Evolutionary conservation across 1,284 basidiomycete genomes (phyloP), one percentile per base, ranked within the genome.

Genomic region (Takashimella koratensis): DNA sequence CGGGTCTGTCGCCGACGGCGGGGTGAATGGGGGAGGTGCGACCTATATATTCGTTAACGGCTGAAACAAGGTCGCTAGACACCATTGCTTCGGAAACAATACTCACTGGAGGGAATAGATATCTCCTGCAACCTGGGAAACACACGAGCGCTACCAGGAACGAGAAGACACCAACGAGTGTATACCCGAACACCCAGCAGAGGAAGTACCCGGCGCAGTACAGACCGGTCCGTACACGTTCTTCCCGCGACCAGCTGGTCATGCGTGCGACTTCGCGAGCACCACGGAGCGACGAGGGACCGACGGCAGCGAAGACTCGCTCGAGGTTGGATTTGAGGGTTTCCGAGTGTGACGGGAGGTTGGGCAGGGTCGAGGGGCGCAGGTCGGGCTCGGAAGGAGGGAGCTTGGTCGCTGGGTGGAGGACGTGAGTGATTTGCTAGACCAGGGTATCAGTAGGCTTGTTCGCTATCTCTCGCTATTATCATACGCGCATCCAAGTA

Each of bases 51-150:
- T 36, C 30, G 16, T 8, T 36, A 40, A 57, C 20, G 19, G 42
- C 6, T 6, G 42, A 43, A n/a, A 6, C n/a, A 6, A 43, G 42
- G 20, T 36, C 8, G 8, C 30, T 36, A 49, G 20, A 51, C 27
- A 39, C 36, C 40, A 20, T 23, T 43, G 24, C 16, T 20, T 22
- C 4, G 40, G 20, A 25, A 4, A 16, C 16, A 16, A 8, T 11
- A 57, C 61, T 50, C 52, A 70, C 79, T n/a, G 79, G 77, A 4
- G 82, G 82, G 72, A 84, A 84, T 26, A 83, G 72, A 26, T 72
- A 57, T 13, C 66, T 54, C 44, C 82, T 71, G 2, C 77, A 75
- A 5, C 71, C 68, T 0, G 81, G 80, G 56, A 78, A 78, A 54
- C 79, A 68, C 43, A 80, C 71, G 41, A 84, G 68, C 4, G 78